These are phyloP conservation scores for Aureobasidium sp. DNA, from an alignment of 2,329 filamentous ascomycete species.

Conservation along the genomic window DNA sequence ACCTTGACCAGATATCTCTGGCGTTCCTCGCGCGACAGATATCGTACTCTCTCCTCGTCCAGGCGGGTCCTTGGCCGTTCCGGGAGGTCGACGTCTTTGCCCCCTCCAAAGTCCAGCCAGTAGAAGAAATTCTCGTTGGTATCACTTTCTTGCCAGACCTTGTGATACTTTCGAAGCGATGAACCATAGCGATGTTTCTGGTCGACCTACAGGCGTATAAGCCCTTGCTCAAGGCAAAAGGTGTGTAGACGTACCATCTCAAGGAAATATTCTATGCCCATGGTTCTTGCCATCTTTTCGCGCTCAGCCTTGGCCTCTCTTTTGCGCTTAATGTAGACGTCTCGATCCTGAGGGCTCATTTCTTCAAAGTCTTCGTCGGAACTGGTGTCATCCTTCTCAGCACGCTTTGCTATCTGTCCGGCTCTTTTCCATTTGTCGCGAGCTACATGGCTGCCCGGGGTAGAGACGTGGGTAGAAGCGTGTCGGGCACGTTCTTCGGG, in stretches of 20 bases:
- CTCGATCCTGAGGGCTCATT: slow-evolving; percentile 25
- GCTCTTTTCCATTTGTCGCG: slow-evolving; percentile 68
- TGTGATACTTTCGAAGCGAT: slow-evolving; percentile 73
- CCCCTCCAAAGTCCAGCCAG: slow-evolving; percentile 80
- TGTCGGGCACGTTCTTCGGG: slow-evolving; percentile 26
- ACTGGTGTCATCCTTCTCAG: slow-evolving; percentile 56
- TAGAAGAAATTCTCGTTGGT: slow-evolving; percentile 89
- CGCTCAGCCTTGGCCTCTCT: slow-evolving; percentile 47
- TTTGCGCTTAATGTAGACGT: slow-evolving; percentile 27
- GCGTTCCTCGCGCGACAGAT: slow-evolving; percentile 73
- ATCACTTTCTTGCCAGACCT: slow-evolving; percentile 68
- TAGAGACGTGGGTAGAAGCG: background rate
- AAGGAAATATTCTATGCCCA: slow-evolving; percentile 78
- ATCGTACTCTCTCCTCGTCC: slow-evolving; percentile 72
- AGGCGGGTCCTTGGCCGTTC: slow-evolving; percentile 65
- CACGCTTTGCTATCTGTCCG: slow-evolving; percentile 60
- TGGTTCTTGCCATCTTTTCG: slow-evolving; percentile 61
- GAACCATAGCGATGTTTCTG: slow-evolving; percentile 80
- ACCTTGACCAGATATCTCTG: slow-evolving; percentile 72
- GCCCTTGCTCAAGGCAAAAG: background rate
- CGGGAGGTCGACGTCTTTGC: slow-evolving; percentile 58
- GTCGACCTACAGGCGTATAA: slow-evolving; percentile 19
- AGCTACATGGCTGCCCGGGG: slow-evolving; percentile 23
- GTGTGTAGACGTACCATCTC: slow-evolving; percentile 56
- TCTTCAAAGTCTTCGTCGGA: slow-evolving; percentile 37